These are phyloP conservation scores for Ananas comosus DNA, from an alignment of 176 grass and related monocot genomes.

Conservation along the genomic window DNA sequence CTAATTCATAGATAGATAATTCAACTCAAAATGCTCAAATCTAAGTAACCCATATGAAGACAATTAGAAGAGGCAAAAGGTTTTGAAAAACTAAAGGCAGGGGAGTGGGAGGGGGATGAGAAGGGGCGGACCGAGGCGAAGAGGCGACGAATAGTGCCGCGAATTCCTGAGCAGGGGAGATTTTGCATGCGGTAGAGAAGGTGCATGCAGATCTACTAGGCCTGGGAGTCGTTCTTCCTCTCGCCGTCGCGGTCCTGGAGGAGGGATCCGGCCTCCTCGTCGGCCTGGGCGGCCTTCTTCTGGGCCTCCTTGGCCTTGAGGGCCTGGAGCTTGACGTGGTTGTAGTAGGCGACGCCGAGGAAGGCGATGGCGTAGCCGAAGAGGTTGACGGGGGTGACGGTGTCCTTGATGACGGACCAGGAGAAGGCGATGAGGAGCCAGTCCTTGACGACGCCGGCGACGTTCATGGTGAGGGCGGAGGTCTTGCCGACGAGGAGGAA, in stretches of 20 bases:
- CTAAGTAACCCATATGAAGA: too few species aligned
- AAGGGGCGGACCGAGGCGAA: too few species aligned
- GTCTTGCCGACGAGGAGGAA: conserved; percentile 96
- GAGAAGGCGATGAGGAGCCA: conserved; percentile 97
- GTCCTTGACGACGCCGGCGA: conserved; percentile 89
- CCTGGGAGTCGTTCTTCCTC: conserved; percentile 66
- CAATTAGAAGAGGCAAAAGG: too few species aligned
- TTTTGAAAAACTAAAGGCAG: too few species aligned
- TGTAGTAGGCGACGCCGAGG: conserved; percentile 82
- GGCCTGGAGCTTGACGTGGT: conserved; percentile 78
- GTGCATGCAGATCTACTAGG: conserved; percentile 14
- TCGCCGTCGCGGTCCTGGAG: conserved; percentile 52
- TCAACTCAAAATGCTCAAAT: too few species aligned
- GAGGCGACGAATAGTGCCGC: too few species aligned
- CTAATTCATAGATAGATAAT: too few species aligned
- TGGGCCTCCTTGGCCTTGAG: conserved; percentile 82
- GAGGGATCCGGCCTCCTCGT: conserved; percentile 64
- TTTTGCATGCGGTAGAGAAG: too few species aligned
- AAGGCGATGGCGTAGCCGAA: conserved; percentile 88
- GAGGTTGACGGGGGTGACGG: conserved; percentile 76
- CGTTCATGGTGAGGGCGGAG: conserved; percentile 94
- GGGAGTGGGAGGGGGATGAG: too few species aligned
- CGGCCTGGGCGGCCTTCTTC: conserved; percentile 43
- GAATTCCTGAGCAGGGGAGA: too few species aligned
- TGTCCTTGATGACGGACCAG: conserved; percentile 89